Percentiles rank a stretch among this genome's conserved stretches.
These are phyloP conservation scores for Aspergillus carlsbadensis DNA, from an alignment of 495 filamentous ascomycete species.

Conservation along the genomic window DNA sequence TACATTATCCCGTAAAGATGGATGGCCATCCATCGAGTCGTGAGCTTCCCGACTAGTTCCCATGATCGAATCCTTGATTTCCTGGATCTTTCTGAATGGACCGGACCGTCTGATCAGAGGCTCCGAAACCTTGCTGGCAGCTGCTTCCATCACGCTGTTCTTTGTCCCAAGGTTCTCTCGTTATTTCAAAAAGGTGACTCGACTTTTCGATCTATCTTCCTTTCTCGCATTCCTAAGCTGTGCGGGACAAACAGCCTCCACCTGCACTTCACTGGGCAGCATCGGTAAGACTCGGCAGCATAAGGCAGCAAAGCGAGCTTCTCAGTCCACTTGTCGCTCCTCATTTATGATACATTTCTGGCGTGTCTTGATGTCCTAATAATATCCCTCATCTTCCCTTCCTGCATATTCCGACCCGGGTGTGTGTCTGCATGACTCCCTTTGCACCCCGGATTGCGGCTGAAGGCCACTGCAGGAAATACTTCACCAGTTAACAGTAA, in stretches of 20 bases:
- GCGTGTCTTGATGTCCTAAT: background rate
- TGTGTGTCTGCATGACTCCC: conserved; percentile 2
- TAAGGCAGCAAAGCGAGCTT: conserved; percentile 5
- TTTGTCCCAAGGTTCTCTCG: background rate
- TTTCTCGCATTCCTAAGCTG: background rate
- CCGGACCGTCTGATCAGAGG: background rate
- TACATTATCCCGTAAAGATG: background rate
- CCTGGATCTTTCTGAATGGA: too few relatives aligned
- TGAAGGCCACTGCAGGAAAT: background rate
- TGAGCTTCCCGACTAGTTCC: conserved; percentile 1
- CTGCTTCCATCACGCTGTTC: background rate
- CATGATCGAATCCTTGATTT: conserved; percentile 7
- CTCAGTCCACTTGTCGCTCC: background rate
- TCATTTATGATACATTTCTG: background rate
- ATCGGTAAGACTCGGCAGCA: conserved; percentile 14
- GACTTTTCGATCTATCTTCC: background rate
- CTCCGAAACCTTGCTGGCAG: background rate
- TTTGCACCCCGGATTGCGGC: conserved; percentile 6
- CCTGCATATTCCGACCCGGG: background rate
- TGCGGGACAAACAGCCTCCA: background rate
- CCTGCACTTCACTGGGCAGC: conserved; percentile 3
- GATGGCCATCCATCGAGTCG: background rate
- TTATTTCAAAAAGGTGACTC: too few relatives aligned
- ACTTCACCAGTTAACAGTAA: background rate
- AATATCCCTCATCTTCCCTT: background rate